These are phyloP conservation scores for Pouteria campechiana DNA, from an alignment of 179 eudicot genomes.

Conservation along the genomic window DNA sequence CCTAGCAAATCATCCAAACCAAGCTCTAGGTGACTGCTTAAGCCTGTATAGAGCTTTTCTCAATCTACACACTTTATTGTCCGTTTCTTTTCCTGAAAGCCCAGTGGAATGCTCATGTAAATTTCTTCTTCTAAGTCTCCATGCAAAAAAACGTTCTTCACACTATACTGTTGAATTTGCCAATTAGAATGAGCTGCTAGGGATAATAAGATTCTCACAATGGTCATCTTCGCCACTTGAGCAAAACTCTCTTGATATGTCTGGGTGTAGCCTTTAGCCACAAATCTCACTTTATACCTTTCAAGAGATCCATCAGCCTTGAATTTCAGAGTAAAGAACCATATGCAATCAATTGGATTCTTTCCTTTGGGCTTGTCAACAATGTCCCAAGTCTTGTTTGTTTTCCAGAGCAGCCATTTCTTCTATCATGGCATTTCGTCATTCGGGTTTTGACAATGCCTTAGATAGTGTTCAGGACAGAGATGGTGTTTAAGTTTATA, in stretches of 20 bases:
- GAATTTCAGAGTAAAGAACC: constrained; percentile 1
- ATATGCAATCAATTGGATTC: no score
- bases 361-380: no score
- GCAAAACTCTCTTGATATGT: constrained; percentile 2
- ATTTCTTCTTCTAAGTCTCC: not conserved
- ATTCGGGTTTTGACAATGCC: not conserved
- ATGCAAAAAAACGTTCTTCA: constrained; percentile 2
- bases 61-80: not conserved
- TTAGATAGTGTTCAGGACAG: not conserved
- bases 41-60: constrained; percentile 4
- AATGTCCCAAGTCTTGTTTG: no score
- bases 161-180: not conserved
- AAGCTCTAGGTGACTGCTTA: constrained; percentile 8
- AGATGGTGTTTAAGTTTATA: not conserved
- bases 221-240: constrained; percentile 1
- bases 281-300: not conserved
- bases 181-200: not conserved
- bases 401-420: not conserved
- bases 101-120: constrained; percentile 1
- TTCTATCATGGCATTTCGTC: not conserved
- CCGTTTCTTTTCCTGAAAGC: not conserved
- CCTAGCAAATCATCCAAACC: constrained; percentile 3
- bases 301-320: not conserved
- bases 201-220: not conserved
- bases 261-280: constrained; percentile 3